Conservation (phyloP, 768 basidiomycete genomes). For the Phlebiopsis flavidoalba region DNA sequence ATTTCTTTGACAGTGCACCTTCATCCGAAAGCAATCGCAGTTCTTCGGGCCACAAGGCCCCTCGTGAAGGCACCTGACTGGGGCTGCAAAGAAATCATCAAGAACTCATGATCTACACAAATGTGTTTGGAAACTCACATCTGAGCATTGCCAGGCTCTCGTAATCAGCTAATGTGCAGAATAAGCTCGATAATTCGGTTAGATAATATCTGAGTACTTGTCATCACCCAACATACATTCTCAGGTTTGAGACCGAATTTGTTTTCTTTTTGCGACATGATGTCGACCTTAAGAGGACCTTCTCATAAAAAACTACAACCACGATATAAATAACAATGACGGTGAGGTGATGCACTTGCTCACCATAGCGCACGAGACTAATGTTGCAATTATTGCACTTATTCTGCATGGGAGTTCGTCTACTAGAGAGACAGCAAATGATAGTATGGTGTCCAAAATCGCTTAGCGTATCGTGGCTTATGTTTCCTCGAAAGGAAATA, state of each 20-base stretch:
- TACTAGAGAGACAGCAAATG: neutral
- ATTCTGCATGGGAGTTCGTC: neutral
- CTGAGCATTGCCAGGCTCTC: neutral
- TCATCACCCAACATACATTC: too few species aligned
- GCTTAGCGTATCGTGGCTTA: neutral
- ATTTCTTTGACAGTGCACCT: neutral
- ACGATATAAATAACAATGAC: neutral
- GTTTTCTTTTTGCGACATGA: neutral
- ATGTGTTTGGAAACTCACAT: neutral
- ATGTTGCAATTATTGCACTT: neutral
- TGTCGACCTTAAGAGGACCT: neutral
- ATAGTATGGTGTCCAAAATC: neutral
- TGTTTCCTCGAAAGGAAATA: neutral
- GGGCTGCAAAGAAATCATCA: neutral
- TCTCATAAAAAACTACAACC: neutral
- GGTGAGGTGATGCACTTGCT: too few species aligned
- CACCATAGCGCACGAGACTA: too few species aligned
- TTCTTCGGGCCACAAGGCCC: neutral
- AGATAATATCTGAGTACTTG: neutral
- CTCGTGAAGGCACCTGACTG: neutral
- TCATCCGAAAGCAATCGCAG: neutral
- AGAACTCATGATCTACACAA: neutral
- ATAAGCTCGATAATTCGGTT: neutral
- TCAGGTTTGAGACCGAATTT: neutral
- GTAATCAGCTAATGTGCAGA: too few species aligned